phyloP scores from a whole-genome alignment of 805 yeast species.

The Kodamaea jinghongensis region DNA sequence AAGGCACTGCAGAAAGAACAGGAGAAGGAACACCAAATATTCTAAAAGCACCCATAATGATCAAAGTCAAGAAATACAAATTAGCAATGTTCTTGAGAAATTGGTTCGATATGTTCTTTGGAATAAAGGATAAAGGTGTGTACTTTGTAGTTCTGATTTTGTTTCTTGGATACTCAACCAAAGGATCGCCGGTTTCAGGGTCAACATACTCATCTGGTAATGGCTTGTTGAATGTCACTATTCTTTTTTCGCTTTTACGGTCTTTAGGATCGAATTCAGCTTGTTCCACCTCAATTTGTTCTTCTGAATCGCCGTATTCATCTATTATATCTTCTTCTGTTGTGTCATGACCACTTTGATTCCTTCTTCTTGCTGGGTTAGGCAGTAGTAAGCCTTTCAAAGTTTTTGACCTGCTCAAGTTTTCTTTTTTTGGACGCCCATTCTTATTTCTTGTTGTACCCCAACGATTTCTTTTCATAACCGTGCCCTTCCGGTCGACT shows the following conservation, averaged over 20 bases:
- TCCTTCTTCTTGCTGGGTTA: constrained; percentile 3
- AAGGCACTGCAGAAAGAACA: constrained; percentile 70
- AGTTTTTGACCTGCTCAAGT: constrained; percentile 57
- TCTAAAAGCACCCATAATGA: constrained; percentile 67
- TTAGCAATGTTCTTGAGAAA: constrained; percentile 79
- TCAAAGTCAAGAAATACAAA: constrained; percentile 75
- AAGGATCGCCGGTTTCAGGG: constrained; percentile 58
- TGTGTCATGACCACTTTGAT: constrained; percentile 14
- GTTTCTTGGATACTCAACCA: constrained; percentile 70
- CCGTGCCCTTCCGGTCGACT: constrained; percentile 34
- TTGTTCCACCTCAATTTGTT: constrained; percentile 22
- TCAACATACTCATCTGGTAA: constrained; percentile 59
- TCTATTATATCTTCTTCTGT: constrained; percentile 23
- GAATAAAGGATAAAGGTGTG: constrained; percentile 85
- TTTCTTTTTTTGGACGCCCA: constrained; percentile 56
- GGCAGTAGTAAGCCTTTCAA: constrained; percentile 40
- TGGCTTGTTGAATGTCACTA: constrained; percentile 56
- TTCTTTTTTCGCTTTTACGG: constrained; percentile 35
- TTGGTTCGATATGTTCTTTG: constrained; percentile 78
- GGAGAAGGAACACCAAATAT: constrained; percentile 84
- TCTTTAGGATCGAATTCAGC: constrained; percentile 31
- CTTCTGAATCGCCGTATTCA: constrained; percentile 15
- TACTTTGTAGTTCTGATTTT: constrained; percentile 94
- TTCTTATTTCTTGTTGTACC: constrained; percentile 80
- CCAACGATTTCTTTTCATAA: constrained; percentile 83